Evolutionary conservation across 352 stramenopile genomes (phyloP), one percentile per base, ranked within the genome.

Genomic region (Pythium scleroteichum): DNA sequence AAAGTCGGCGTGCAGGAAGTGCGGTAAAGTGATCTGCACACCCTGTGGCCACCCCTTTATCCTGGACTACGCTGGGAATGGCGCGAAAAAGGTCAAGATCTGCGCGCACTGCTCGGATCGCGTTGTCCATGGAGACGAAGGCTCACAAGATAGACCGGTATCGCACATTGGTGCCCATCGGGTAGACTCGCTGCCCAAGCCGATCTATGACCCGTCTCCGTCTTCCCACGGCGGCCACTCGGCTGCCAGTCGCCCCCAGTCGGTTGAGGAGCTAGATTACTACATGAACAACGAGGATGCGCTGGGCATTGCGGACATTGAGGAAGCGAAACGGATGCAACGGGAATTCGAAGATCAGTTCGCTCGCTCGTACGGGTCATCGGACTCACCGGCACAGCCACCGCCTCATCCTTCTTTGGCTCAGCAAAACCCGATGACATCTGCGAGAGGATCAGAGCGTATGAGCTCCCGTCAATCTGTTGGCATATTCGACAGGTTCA

Each of bases 1-100:
- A 27, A 73, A 86, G 52, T 76, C 67, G 47, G 71, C 79, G 2
- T 94, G 85, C 56, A 80, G 85, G 9, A 92, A 92, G 53, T 94
- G 85, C 53, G 82, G 80, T 10, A 80, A 86, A 44, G 76, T 91
- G 6, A 64, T 94, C 9, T 94, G 85, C 54, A 81, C 73, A 1
- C 58, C 66, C n/a, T 94, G 85, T 58, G 68, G 71, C 10, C 63
- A 73, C 46, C 63, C 76, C 26, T 88, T 76, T 20, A 62, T 82
- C 27, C 61, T 90, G 4, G 79, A 88, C 55, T 79, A 82, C 33
- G 74, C 64, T 0, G 70, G 64, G 1, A 41, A 71, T 3, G 78
- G 79, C 13, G 63, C 63, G 13, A 88, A 83, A 61, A 90, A 90
- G 65, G 76, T 90, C 44, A 74, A 74, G n/a, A 85, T 93, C 35